A percentile compares a stretch with the other conserved stretches of the same genome.
Conservation (phyloP, 352 stramenopile genomes). For the Thraustochytrium striatum region DNA sequence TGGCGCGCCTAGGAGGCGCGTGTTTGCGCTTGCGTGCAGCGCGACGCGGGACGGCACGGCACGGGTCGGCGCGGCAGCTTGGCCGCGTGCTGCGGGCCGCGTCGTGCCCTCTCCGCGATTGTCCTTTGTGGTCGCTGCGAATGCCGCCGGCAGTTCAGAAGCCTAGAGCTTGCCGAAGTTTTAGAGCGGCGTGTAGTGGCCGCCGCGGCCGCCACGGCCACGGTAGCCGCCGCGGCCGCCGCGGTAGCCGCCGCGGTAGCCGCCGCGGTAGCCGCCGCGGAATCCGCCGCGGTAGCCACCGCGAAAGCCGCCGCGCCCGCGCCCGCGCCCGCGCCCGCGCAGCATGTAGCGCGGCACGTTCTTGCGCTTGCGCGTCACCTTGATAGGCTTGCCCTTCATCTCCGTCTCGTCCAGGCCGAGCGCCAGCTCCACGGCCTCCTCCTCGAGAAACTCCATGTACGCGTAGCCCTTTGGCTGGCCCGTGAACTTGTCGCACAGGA, state of each 20-base stretch:
- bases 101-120: no score
- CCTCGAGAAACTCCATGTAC: constrained; percentile 86
- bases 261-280: background rate
- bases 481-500: constrained; percentile 95
- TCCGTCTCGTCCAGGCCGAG: constrained; percentile 83
- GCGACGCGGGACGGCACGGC: no score
- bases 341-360: constrained; percentile 74
- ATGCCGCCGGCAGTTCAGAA: no score
- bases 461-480: constrained; percentile 84
- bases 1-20: no score
- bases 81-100: no score
- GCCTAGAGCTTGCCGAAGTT: no score
- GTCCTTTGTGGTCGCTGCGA: no score
- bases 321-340: constrained; percentile 56
- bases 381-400: constrained; percentile 82
- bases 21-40: no score
- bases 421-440: constrained; percentile 75
- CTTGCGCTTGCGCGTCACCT: constrained; percentile 75
- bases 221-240: no score
- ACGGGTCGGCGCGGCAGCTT: no score
- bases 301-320: constrained; percentile 60
- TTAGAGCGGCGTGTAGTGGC: no score
- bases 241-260: background rate
- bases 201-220: background rate
- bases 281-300: constrained; percentile 58